Conservation (phyloP, 805 yeast genomes). For the Blastobotrys robertii region DNA sequence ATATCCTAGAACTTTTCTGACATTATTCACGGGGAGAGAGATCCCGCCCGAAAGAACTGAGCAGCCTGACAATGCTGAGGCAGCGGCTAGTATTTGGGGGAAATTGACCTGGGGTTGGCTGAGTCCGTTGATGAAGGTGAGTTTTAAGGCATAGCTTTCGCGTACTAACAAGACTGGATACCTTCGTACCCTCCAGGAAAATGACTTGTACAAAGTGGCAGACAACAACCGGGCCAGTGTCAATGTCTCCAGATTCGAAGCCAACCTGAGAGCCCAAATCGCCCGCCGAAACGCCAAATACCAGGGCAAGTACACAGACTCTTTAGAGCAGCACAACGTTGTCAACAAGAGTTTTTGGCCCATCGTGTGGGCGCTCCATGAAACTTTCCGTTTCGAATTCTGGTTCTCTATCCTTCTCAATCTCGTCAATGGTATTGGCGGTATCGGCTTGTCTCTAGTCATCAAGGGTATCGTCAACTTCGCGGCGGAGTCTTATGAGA, state of each 20-base stretch:
- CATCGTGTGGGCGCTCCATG: conserved; percentile 26
- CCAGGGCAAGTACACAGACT: conserved; percentile 21
- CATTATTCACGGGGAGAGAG: conserved; percentile 9
- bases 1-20: not conserved
- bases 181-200: conserved; percentile 47
- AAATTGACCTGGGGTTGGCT: conserved; percentile 17
- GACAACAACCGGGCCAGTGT: conserved; percentile 19
- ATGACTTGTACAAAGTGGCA: conserved; percentile 41
- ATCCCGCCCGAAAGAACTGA: conserved; percentile 19
- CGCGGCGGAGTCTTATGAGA: conserved; percentile 36
- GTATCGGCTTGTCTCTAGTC: conserved; percentile 53
- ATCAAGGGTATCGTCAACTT: conserved; percentile 52
- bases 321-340: conserved; percentile 15
- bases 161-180: conserved; percentile 37
- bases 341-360: conserved; percentile 3
- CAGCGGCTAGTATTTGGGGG: conserved; percentile 8
- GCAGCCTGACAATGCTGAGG: conserved; percentile 16
- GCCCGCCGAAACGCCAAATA: conserved; percentile 21
- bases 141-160: conserved; percentile 4
- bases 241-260: conserved; percentile 28
- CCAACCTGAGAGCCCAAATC: conserved; percentile 19
- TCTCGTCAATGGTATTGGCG: conserved; percentile 20
- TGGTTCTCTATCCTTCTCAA: conserved; percentile 25
- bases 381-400: conserved; percentile 26
- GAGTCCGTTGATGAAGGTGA: conserved; percentile 16